Conservation (phyloP, 768 basidiomycete species). For the Naganishia randhawae region DNA sequence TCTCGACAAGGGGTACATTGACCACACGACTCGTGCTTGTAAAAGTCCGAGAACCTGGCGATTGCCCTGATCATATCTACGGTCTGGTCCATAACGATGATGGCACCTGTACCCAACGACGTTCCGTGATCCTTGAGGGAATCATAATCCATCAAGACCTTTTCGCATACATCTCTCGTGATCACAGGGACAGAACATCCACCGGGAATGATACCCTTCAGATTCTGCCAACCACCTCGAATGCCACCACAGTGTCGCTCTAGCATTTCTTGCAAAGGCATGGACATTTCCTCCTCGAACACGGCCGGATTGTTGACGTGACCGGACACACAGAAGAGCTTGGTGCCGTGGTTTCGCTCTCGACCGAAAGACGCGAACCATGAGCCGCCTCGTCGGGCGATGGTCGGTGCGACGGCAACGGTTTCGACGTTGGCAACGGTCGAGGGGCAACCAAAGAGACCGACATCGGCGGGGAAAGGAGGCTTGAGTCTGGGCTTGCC, state of each 20-base stretch:
- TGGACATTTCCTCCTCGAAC: slow-evolving; percentile 98
- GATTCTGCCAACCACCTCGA: slow-evolving; percentile 90
- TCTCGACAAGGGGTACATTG: slow-evolving; percentile 83
- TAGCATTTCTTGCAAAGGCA: slow-evolving; percentile 83
- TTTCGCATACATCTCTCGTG: slow-evolving; percentile 73
- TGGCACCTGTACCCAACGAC: slow-evolving; percentile 96
- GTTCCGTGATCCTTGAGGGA: slow-evolving; percentile 92
- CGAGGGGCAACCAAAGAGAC: slow-evolving; percentile 92
- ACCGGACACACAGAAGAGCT: slow-evolving; percentile 90
- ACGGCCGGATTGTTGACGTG: slow-evolving; percentile 98
- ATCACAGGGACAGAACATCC: slow-evolving; percentile 91
- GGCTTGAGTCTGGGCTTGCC: slow-evolving; percentile 97
- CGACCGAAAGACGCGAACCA: slow-evolving; percentile 95
- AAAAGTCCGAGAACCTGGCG: slow-evolving; percentile 84
- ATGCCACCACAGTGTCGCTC: slow-evolving; percentile 98
- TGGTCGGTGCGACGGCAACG: slow-evolving; percentile 94
- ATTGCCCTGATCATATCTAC: slow-evolving; percentile 93
- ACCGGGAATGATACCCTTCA: slow-evolving; percentile 93
- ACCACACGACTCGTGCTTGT: slow-evolving; percentile 91
- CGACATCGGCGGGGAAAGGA: slow-evolving; percentile 97
- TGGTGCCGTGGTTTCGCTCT: slow-evolving; percentile 91
- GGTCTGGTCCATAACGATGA: slow-evolving; percentile 98
- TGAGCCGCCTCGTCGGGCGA: slow-evolving; percentile 75
- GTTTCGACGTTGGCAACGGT: slow-evolving; percentile 99
- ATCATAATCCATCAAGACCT: slow-evolving; percentile 99